phyloP scores from a whole-genome alignment of 2,329 filamentous ascomycete genomes.

The Aurifilum marmelostoma region DNA sequence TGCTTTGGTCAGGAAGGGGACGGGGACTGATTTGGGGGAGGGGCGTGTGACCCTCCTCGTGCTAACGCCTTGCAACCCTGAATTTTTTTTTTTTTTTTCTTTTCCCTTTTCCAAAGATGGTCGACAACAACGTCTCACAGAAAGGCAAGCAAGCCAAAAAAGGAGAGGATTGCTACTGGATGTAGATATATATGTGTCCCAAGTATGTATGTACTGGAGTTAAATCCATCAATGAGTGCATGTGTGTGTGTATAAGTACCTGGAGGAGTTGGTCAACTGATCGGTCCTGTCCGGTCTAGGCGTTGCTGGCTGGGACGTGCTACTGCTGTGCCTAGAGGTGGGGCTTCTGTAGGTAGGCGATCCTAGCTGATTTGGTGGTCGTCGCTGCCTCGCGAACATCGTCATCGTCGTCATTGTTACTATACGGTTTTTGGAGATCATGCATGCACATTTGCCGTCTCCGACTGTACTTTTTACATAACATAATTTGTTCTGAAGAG shows the following conservation, averaged over 20 bases:
- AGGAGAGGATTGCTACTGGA: not conserved
- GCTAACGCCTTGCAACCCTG: not conserved
- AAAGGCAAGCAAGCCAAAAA: not conserved
- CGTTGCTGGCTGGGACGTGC: too few relatives aligned
- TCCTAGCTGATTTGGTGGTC: not conserved
- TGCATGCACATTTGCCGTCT: not conserved
- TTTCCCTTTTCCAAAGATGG: too few relatives aligned
- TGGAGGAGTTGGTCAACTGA: not conserved
- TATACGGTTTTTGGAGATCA: not conserved
- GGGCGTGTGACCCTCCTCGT: conserved; percentile 3
- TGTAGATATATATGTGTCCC: not conserved
- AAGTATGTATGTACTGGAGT: not conserved
- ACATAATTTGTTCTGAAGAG: too few relatives aligned
- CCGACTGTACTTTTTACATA: too few relatives aligned
- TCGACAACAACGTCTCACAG: not conserved
- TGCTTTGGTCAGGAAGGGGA: conserved; percentile 32
- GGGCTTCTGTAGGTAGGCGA: not conserved
- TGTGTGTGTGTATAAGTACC: not conserved
- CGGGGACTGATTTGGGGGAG: too few relatives aligned
- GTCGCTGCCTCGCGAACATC: not conserved
- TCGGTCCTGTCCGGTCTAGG: conserved; percentile 8
- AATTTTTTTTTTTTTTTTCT: too few relatives aligned
- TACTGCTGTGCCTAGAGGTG: not conserved
- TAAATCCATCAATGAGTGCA: too few relatives aligned
- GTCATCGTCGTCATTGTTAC: not conserved